Base-by-base conservation (phyloP, 2,329 filamentous ascomycete genomes). In the Ceratocystis variospora region DNA sequence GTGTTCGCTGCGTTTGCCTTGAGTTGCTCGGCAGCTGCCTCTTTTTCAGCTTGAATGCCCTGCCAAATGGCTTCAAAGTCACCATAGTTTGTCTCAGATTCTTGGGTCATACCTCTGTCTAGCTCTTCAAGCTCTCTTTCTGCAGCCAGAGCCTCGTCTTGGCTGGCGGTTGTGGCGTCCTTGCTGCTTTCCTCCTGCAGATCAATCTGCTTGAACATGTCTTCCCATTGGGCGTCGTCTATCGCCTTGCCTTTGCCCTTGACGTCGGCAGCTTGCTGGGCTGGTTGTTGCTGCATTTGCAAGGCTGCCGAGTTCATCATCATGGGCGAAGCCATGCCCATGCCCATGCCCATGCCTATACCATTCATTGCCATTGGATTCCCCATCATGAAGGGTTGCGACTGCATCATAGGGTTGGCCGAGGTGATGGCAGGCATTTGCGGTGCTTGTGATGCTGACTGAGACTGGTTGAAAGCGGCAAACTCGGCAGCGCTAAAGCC, bases 201-300 rank as follows among this genome's bases (percentile, higher is more conserved):
- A 72, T 87, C 82, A 74, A 96, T 86, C 76, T 94, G 85, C 67
- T 90, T 89, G 75, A 99, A 99, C 75, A 97, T 91, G 71, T 91
- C 90, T 76, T 97, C 93, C 94, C 94, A 97, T 73, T 96, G 88
- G 72, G 87, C 80, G 71, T 99, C 93, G 74, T 96, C 90, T 12
- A 97, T 87, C 77, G 97, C 84, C 76, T 95, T 96, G 48, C 89
- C 92, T 75, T 97, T 97, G 68, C 88, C 89, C 75, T 91, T 88
- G 62, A 77, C 79, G 70, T 83, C 80, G 55, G 75, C 74, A 64
- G 76, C 75, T 71, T 79, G 79, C 69, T 78, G 73, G 69, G 77
- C 78, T 72, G 79, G 72, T 71, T 80, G 73, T 70, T 61, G 53
- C 17, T 53, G 63, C 44, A 41, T 50, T 17, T 61, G 57, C 17